phyloP scores from a whole-genome alignment of 1,284 basidiomycete species.

The Paramarasmius palmivorus region DNA sequence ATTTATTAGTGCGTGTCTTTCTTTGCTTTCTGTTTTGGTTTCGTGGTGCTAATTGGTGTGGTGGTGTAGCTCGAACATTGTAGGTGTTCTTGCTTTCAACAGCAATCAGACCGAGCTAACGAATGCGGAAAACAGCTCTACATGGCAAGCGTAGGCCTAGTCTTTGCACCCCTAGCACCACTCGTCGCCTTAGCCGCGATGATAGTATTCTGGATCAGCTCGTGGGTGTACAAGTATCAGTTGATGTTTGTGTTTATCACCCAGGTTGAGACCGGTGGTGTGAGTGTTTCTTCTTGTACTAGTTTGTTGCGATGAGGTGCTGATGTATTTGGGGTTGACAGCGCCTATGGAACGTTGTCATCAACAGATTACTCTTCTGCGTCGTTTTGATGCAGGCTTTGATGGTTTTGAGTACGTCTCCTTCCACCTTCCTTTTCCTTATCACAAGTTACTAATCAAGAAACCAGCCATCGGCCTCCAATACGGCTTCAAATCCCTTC shows the following conservation, averaged over 20 bases:
- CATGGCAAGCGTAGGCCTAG: constrained; percentile 83
- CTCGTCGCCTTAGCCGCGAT: constrained; percentile 78
- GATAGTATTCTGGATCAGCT: constrained; percentile 82
- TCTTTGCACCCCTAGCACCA: constrained; percentile 92
- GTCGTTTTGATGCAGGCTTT: constrained; percentile 83
- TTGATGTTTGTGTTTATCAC: constrained; percentile 91
- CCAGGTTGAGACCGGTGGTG: constrained; percentile 88
- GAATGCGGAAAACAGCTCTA: constrained; percentile 59
- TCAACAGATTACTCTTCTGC: constrained; percentile 81
- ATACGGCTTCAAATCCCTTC: constrained; percentile 69
- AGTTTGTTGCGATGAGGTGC: too few relatives aligned
- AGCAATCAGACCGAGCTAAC: constrained; percentile 16
- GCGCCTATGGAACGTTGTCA: constrained; percentile 91
- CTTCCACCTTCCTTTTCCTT: neutral
- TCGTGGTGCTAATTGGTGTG: constrained; percentile 15
- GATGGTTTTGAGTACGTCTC: constrained; percentile 81
- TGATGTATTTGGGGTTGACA: too few relatives aligned
- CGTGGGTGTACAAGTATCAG: constrained; percentile 89
- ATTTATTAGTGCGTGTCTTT: constrained; percentile 75
- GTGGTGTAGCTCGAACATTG: constrained; percentile 60
- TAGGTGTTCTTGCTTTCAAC: constrained; percentile 27
- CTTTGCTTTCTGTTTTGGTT: neutral
- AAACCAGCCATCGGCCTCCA: constrained; percentile 81
- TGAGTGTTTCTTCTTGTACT: constrained; percentile 40
- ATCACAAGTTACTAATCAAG: neutral